These are phyloP conservation scores for Exserohilum rostratum DNA, from an alignment of 2,329 filamentous ascomycete species.

Conservation along the genomic window DNA sequence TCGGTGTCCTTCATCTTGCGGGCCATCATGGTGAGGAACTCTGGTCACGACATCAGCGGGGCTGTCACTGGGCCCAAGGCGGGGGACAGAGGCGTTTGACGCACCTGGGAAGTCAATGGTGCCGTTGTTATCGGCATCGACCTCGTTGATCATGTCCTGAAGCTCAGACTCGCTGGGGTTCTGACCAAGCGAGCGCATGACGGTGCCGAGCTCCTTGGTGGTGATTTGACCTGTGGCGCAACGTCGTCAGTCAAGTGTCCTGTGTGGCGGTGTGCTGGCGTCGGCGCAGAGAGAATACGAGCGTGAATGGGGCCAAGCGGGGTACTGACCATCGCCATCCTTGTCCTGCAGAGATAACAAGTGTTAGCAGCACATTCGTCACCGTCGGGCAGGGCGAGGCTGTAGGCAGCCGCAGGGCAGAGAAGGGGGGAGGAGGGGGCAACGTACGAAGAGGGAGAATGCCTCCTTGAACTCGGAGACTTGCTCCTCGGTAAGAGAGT, in stretches of 20 bases:
- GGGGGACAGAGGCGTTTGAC: not conserved
- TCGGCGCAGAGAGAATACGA: constrained; percentile 1
- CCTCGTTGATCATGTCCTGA: constrained; percentile 71
- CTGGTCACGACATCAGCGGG: constrained; percentile 40
- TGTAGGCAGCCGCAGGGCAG: constrained; percentile 32
- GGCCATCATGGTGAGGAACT: constrained; percentile 71
- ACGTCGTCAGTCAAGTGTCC: constrained; percentile 30
- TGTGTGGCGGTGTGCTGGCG: constrained; percentile 1
- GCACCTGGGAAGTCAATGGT: constrained; percentile 69
- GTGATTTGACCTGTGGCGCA: constrained; percentile 63
- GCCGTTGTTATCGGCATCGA: constrained; percentile 67
- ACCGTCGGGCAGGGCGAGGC: not conserved
- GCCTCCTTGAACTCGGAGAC: constrained; percentile 99
- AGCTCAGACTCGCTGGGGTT: constrained; percentile 68
- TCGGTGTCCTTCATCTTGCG: constrained; percentile 67
- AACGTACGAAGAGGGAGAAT: constrained; percentile 98
- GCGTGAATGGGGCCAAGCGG: constrained; percentile 1
- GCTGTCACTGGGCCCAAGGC: not conserved
- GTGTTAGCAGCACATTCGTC: constrained; percentile 32
- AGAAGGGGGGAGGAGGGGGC: not conserved
- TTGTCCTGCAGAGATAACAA: constrained; percentile 56
- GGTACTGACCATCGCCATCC: constrained; percentile 61
- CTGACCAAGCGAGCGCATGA: constrained; percentile 68
- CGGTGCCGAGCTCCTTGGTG: constrained; percentile 66
- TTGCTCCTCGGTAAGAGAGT: constrained; percentile 99